Evolutionary conservation across 306 rosid species (phyloP), one percentile per base, ranked within the genome.

Genomic region (Elaeagnus macrophylla): DNA sequence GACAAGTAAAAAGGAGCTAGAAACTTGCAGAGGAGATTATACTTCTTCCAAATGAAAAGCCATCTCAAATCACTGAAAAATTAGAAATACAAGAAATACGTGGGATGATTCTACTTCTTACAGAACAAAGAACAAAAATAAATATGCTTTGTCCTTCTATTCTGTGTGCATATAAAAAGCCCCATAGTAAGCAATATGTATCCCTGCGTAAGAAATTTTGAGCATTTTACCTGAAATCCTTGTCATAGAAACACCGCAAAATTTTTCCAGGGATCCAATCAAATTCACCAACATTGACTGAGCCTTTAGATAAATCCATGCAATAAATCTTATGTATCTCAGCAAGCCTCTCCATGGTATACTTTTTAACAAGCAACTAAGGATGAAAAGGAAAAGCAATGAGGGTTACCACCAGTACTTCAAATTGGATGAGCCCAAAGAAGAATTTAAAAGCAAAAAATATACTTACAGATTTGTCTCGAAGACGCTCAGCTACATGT

Each of bases 261-360:
- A 93, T 80, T 89, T 80, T 93, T 68, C 95, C 99, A 20, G 82
- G 94, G 73, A 93, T 84, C 99, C 99, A 93, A 57, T 76, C 74
- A 68, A 71, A 93, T 39, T 84, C 84, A 56, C 68, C 37, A 8
- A 77, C 57, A 50, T 77, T 67, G 70, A 64, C 64, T 17, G 69
- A 74, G 58, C 66, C 67, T 51, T 76, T 75, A 35, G 81, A 59
- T 72, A 70, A 71, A 64, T 75, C 83, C 80, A 81, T 49, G 55
- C 95, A 84, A 65, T 70, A 65, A 45, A 79, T 70, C 77, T 79
- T 77, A 76, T 77, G 83, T 56, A 93, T 71, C 73, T 93, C 99
- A 60, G 85, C 94, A 61, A 93, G 70, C 74, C 99, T 84, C 69
- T 87, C 94, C 94, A 93, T 67, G 12, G 95, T 82, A 77, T 87